Conservation (phyloP, 140 eudicot species). For the Senecio squalidus region DNA sequence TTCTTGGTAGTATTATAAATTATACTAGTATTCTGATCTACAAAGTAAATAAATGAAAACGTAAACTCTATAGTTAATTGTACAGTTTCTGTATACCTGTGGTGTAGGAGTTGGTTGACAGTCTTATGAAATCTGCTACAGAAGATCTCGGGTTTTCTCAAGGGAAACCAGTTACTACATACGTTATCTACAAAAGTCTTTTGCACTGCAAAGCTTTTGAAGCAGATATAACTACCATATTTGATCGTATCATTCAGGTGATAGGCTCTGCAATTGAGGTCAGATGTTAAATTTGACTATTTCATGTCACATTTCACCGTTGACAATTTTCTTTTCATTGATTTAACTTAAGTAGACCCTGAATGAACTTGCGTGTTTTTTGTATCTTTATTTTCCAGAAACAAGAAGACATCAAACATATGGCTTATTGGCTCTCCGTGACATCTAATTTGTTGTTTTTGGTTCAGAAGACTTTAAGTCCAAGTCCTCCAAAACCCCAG, state of each 20-base stretch:
- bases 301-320: neutral
- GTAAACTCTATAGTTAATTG: neutral
- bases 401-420: constrained; percentile 36
- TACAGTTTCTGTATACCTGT: constrained; percentile 3
- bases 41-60: neutral
- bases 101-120: constrained; percentile 60
- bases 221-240: constrained; percentile 64
- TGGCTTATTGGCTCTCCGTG: constrained; percentile 88
- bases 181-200: constrained; percentile 73
- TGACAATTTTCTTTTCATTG: neutral
- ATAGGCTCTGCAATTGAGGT: constrained; percentile 91
- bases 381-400: constrained; percentile 35
- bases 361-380: constrained; percentile 6
- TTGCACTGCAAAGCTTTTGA: constrained; percentile 77
- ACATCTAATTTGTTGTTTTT: constrained; percentile 60
- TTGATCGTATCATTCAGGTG: constrained; percentile 71
- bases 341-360: neutral
- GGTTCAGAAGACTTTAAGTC: constrained; percentile 55
- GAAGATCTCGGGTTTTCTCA: constrained; percentile 72
- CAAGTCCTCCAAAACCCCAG: constrained; percentile 51
- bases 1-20: too few relatives aligned
- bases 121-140: constrained; percentile 45
- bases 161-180: constrained; percentile 83
- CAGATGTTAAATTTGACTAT: constrained; percentile 10
- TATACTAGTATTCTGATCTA: too few relatives aligned